phyloP scores from a whole-genome alignment of 169 alveolate genomes.

The Plasmodium vivax region DNA sequence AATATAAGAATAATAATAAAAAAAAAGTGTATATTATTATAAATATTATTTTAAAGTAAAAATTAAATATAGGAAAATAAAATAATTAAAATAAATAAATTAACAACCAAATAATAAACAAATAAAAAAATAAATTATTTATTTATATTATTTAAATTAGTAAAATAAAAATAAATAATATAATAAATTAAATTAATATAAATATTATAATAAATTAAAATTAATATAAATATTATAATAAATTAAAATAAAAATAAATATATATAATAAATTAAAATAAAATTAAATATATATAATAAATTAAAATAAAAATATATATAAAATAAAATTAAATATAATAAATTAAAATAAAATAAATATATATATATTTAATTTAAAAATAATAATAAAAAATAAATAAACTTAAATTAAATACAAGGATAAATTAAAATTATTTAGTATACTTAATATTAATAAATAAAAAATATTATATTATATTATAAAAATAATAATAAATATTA shows the following conservation, averaged over 20 bases:
- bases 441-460: background rate
- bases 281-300: no score
- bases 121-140: no score
- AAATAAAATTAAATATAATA: background rate
- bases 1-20: no score
- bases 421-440: background rate
- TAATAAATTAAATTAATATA: no score
- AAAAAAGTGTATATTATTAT: no score
- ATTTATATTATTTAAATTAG: background rate
- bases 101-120: no score
- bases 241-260: background rate
- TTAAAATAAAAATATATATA: no score
- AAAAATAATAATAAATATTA: background rate
- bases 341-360: background rate
- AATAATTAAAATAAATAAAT: no score
- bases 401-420: background rate
- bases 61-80: background rate
- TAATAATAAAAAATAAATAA: background rate
- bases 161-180: no score
- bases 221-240: background rate
- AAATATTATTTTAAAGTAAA: no score
- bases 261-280: no score
- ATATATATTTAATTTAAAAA: background rate
- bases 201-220: no score
- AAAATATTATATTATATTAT: background rate